phyloP scores from a whole-genome alignment of 139 green algal species.

The Volvox africanus region DNA sequence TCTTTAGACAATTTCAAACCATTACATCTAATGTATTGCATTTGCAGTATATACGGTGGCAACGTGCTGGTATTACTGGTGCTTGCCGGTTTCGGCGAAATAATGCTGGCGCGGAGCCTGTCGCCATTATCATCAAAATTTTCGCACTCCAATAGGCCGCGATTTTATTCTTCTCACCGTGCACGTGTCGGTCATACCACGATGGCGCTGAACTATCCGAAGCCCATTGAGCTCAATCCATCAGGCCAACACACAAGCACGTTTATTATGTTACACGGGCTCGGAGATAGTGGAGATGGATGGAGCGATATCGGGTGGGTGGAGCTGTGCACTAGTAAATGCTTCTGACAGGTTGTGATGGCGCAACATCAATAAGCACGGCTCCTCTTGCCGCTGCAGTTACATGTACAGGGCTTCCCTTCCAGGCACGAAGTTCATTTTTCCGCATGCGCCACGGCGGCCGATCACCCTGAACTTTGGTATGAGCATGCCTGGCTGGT shows the following conservation, averaged over 20 bases:
- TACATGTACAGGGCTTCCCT: constrained; percentile 53
- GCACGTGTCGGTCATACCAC: neutral
- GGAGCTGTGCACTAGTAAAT: no score
- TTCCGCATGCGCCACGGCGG: constrained; percentile 68
- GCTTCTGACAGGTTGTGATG: no score
- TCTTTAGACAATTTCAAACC: no score
- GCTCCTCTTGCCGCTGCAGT: neutral
- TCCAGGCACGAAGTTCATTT: constrained; percentile 68
- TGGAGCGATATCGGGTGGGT: constrained; percentile 59
- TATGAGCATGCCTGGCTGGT: constrained; percentile 74
- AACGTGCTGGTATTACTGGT: neutral
- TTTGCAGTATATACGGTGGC: neutral
- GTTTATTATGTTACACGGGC: constrained; percentile 73
- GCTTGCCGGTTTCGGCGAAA: neutral
- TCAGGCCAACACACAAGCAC: constrained; percentile 17
- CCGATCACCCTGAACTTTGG: constrained; percentile 76
- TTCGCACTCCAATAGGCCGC: neutral
- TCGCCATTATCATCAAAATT: constrained; percentile 12
- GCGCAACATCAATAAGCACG: neutral
- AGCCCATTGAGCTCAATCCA: constrained; percentile 37
- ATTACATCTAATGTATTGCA: no score
- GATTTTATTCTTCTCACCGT: neutral
- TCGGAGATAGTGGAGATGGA: constrained; percentile 77
- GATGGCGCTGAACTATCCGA: constrained; percentile 21
- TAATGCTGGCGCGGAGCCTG: constrained; percentile 22